These are phyloP conservation scores for Phaeomoniella chlamydospora DNA, from an alignment of 2,329 filamentous ascomycete genomes.

Conservation along the genomic window DNA sequence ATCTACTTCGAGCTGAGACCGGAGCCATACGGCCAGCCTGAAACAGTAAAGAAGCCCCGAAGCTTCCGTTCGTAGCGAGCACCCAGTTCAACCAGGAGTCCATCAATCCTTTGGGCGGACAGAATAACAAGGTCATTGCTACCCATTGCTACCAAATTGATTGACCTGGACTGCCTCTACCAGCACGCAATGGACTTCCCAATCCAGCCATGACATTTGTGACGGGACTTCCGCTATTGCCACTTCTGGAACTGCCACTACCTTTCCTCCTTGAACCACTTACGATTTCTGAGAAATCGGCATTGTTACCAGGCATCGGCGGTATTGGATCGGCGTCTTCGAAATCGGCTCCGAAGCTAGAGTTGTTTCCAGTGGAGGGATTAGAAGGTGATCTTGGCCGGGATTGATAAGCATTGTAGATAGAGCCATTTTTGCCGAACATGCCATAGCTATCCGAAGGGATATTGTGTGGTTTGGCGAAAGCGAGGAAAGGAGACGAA, in stretches of 20 bases:
- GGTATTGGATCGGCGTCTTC: conserved; percentile 14
- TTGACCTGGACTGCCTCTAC: conserved; percentile 1
- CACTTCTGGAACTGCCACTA: conserved; percentile 12
- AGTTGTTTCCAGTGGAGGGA: conserved; percentile 10
- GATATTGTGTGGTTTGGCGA: conserved; percentile 8
- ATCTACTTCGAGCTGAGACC: too few relatives aligned
- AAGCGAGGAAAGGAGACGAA: conserved; percentile 12
- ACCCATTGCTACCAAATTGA: conserved; percentile 1
- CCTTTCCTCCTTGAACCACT: conserved; percentile 8
- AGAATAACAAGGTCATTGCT: too few relatives aligned
- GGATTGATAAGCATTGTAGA: conserved; percentile 4
- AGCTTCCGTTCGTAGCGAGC: too few relatives aligned
- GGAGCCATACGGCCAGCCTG: too few relatives aligned
- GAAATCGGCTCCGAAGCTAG: conserved; percentile 12
- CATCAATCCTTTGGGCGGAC: too few relatives aligned
- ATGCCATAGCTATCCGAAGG: too few relatives aligned
- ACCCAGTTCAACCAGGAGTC: too few relatives aligned
- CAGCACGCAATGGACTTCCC: conserved; percentile 9
- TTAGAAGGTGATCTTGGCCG: conserved; percentile 13
- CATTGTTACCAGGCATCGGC: conserved; percentile 6
- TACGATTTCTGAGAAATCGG: conserved; percentile 1
- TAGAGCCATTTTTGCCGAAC: neutral
- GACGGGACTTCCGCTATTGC: conserved; percentile 13
- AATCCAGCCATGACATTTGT: conserved; percentile 8
- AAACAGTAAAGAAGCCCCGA: too few relatives aligned